Evolutionary conservation across 2,329 filamentous ascomycete genomes (phyloP).

Genomic region (Sporothrix sp.): DNA sequence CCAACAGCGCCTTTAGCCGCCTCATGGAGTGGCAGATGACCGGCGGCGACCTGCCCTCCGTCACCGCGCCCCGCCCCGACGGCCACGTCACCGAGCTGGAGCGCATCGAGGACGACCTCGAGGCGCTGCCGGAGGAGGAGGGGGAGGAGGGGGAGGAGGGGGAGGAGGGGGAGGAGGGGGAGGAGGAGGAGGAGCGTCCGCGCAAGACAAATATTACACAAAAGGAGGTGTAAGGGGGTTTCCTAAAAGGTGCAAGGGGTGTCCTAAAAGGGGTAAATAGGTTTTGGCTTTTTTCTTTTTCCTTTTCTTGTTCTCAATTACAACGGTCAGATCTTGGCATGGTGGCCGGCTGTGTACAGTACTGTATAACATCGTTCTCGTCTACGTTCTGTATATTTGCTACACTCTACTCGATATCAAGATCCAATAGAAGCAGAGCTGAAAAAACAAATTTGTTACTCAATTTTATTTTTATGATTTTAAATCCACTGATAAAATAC

Average conservation of each 20-base stretch:
- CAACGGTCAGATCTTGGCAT: too few relatives aligned
- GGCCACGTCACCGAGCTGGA: constrained; percentile 41
- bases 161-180: not conserved
- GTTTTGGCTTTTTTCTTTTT: too few relatives aligned
- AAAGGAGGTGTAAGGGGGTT: not conserved
- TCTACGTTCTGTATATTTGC: too few relatives aligned
- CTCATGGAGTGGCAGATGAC: constrained; percentile 99
- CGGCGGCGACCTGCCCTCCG: constrained; percentile 55
- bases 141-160: constrained; percentile 19
- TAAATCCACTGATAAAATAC: too few relatives aligned
- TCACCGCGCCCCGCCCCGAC: constrained; percentile 22
- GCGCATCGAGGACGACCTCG: constrained; percentile 41
- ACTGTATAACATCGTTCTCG: too few relatives aligned
- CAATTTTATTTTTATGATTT: constrained; percentile 2
- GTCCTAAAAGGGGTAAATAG: not conserved
- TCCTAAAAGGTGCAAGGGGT: not conserved
- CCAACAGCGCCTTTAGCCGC: constrained; percentile 78
- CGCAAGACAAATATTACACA: too few relatives aligned
- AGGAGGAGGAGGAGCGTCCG: not conserved
- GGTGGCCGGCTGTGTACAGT: too few relatives aligned
- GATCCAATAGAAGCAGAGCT: too few relatives aligned
- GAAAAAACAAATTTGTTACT: too few relatives aligned
- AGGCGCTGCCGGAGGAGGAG: constrained; percentile 29
- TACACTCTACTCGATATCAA: too few relatives aligned
- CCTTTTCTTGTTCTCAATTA: too few relatives aligned